Percentiles rank a stretch among this genome's conserved stretches.
Conservation (phyloP, 257 asterid species). For the Nicotiana paniculata region DNA sequence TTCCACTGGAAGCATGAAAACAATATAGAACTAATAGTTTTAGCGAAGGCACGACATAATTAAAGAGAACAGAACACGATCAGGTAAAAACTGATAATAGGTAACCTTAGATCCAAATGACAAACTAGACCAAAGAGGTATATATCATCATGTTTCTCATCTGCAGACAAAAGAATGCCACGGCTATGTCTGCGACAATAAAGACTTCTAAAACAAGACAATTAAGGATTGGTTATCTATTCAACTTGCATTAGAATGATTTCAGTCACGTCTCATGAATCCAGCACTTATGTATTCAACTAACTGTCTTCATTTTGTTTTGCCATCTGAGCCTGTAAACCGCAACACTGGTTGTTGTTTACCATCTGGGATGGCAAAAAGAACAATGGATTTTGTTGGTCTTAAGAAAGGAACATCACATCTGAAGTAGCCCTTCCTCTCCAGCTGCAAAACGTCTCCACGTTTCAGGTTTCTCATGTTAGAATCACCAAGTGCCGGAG, state of each 20-base stretch:
- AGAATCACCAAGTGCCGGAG: slow-evolving; percentile 71
- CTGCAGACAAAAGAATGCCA: neutral
- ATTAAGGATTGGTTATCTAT: neutral
- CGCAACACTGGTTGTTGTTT: slow-evolving; percentile 61
- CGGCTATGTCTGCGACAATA: neutral
- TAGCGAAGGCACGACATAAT: neutral
- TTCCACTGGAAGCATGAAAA: neutral
- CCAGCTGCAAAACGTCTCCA: slow-evolving; percentile 81
- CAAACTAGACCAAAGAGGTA: neutral
- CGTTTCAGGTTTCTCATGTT: slow-evolving; percentile 79
- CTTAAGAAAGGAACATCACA: slow-evolving; percentile 73
- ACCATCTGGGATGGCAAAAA: slow-evolving; percentile 91
- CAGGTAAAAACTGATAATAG: neutral
- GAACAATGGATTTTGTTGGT: slow-evolving; percentile 56
- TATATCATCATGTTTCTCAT: neutral
- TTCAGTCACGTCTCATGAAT: neutral
- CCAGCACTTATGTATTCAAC: neutral
- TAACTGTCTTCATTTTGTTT: neutral
- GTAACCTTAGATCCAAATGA: neutral
- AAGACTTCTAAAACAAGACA: neutral
- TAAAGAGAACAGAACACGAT: neutral
- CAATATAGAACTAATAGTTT: neutral
- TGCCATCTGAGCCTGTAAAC: slow-evolving; percentile 22
- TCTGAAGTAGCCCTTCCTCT: slow-evolving; percentile 86
- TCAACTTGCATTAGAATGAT: neutral